These are phyloP conservation scores for Penicillium thymicola DNA, from an alignment of 2,329 filamentous ascomycete genomes.

Conservation along the genomic window DNA sequence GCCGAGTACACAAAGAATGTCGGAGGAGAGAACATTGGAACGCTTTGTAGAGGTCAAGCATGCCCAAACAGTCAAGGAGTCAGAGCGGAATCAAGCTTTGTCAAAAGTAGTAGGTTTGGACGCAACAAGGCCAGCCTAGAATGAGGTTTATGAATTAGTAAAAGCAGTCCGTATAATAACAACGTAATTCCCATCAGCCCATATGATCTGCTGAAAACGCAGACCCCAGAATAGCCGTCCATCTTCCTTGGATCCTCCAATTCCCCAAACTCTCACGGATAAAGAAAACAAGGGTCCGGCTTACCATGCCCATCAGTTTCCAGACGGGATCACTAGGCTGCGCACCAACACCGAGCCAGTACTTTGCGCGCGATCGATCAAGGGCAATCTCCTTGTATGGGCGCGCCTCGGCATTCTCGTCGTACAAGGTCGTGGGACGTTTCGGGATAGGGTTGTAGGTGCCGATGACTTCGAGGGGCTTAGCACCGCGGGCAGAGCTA, in stretches of 20 bases:
- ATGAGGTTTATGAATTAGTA: constrained; percentile 4
- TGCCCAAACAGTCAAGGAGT: neutral
- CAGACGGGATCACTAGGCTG: constrained; percentile 89
- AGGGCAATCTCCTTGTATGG: constrained; percentile 90
- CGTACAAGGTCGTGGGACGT: constrained; percentile 47
- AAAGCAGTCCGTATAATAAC: neutral
- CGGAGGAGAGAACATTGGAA: neutral
- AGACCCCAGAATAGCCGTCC: neutral
- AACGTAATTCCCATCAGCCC: neutral
- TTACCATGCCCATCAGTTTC: constrained; percentile 78
- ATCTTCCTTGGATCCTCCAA: neutral
- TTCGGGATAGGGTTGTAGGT: constrained; percentile 61
- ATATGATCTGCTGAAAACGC: neutral
- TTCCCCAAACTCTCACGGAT: neutral
- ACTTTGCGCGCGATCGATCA: constrained; percentile 75
- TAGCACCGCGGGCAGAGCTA: constrained; percentile 80
- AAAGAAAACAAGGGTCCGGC: constrained; percentile 19
- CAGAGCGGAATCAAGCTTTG: constrained; percentile 16
- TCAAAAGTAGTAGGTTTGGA: constrained; percentile 25
- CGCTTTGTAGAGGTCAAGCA: neutral
- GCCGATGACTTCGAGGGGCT: constrained; percentile 88
- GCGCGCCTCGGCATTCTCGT: constrained; percentile 54
- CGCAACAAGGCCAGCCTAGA: constrained; percentile 36
- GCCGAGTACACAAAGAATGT: constrained; percentile 3
- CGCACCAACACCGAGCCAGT: constrained; percentile 96